phyloP scores from a whole-genome alignment of 805 yeast species.

The Yamadazyma takamatsuzukensis region DNA sequence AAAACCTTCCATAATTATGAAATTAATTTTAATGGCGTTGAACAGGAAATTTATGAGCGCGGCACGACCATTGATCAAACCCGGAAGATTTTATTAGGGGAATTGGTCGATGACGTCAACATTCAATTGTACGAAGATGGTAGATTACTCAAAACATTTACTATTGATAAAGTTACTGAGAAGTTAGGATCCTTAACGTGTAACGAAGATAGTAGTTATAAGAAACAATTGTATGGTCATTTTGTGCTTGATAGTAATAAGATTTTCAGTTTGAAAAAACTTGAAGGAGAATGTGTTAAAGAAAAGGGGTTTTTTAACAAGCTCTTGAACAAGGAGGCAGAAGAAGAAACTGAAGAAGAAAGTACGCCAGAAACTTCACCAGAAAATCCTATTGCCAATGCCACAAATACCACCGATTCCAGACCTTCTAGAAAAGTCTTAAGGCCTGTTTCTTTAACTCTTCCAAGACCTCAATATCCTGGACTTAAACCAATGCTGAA shows the following conservation, averaged over 20 bases:
- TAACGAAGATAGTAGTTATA: slow-evolving; percentile 18
- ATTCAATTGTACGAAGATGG: slow-evolving; percentile 39
- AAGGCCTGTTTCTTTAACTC: slow-evolving; percentile 21
- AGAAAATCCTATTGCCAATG: slow-evolving; percentile 15
- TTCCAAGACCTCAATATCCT: slow-evolving; percentile 48
- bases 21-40: slow-evolving; percentile 24
- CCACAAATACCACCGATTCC: slow-evolving; percentile 20
- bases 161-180: slow-evolving; percentile 20
- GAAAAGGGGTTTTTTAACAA: slow-evolving; percentile 22
- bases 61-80: slow-evolving; percentile 40
- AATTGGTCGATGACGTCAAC: slow-evolving; percentile 23
- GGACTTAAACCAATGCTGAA: slow-evolving; percentile 27
- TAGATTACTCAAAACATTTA: slow-evolving; percentile 24
- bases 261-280: slow-evolving; percentile 42
- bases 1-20: slow-evolving; percentile 49
- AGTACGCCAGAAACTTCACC: slow-evolving; percentile 12
- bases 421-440: slow-evolving; percentile 14
- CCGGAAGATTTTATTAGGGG: slow-evolving; percentile 35
- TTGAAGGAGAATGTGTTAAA: slow-evolving; percentile 43
- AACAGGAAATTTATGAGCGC: slow-evolving; percentile 38
- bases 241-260: slow-evolving; percentile 48
- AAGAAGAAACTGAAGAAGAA: slow-evolving; percentile 10
- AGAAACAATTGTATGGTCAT: slow-evolving; percentile 31
- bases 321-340: slow-evolving; percentile 23
- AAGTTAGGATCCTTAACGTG: slow-evolving; percentile 40